Percentiles rank a stretch among this genome's conserved stretches.
Evolutionary conservation across 2,329 filamentous ascomycete species (phyloP).

Genomic region (Claviceps pusilla): DNA sequence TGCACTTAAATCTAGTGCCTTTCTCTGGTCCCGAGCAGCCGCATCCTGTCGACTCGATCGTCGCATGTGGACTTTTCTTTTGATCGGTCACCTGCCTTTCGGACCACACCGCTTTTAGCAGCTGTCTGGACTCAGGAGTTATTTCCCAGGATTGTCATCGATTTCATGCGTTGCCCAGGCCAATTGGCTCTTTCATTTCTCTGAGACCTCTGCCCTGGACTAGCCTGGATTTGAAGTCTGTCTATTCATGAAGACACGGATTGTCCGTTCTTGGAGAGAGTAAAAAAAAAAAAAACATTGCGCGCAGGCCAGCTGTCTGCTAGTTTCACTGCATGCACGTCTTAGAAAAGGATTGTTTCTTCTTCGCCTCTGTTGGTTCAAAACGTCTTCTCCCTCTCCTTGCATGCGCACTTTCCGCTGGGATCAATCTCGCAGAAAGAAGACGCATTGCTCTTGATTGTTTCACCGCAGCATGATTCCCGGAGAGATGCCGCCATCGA

Average conservation of each 20-base stretch:
- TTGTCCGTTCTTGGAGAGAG: not conserved
- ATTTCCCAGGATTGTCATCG: conserved; percentile 1
- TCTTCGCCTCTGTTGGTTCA: not conserved
- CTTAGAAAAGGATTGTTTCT: not conserved
- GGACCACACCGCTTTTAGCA: conserved; percentile 6
- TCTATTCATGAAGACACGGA: not conserved
- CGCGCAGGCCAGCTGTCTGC: not conserved
- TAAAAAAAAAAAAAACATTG: not conserved
- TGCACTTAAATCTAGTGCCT: conserved; percentile 6
- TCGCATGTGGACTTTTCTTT: conserved; percentile 1
- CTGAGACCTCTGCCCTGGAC: not conserved
- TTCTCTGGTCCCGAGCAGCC: not conserved
- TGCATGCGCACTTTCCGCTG: not conserved
- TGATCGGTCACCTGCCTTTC: conserved; percentile 3
- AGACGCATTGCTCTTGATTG: not conserved
- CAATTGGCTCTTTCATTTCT: conserved; percentile 3
- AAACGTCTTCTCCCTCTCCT: not conserved
- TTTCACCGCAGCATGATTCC: conserved; percentile 18
- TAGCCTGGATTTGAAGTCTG: not conserved
- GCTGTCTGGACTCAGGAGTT: not conserved
- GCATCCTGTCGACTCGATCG: conserved; percentile 3
- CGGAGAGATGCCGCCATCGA: conserved; percentile 30
- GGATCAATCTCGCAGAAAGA: not conserved
- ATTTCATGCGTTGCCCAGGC: conserved; percentile 1
- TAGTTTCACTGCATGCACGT: not conserved